A percentile compares a stretch with the other conserved stretches of the same genome.
phyloP scores from a whole-genome alignment of 441 rosid genomes.

The Corymbia citriodora region DNA sequence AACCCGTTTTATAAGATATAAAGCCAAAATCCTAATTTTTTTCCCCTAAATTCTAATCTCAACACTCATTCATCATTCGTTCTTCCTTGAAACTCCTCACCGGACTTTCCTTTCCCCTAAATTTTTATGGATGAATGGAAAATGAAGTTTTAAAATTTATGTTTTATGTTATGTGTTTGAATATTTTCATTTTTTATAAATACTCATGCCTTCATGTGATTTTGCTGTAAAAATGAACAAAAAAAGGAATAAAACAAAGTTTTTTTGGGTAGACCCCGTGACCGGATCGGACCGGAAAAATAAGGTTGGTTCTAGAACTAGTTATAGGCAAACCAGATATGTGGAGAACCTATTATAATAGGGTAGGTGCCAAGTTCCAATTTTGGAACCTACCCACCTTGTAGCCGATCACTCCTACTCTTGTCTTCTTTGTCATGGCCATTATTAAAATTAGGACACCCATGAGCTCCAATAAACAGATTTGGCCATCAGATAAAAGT shows the following conservation, averaged over 20 bases:
- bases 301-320: fast-evolving
- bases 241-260: too few species aligned
- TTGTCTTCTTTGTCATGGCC: too few species aligned
- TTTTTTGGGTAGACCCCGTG: neutral
- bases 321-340: too few species aligned
- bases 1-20: too few species aligned
- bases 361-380: neutral
- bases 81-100: fast-evolving
- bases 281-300: fast-evolving
- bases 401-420: neutral
- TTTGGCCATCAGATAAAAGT: neutral
- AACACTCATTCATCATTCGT: neutral
- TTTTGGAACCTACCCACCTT: neutral
- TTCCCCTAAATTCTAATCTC: neutral
- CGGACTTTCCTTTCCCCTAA: neutral
- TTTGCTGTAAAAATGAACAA: neutral
- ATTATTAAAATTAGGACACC: too few species aligned
- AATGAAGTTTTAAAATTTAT: too few species aligned
- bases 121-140: neutral
- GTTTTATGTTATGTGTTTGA: neutral
- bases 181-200: too few species aligned
- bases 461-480: too few species aligned
- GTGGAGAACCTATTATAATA: too few species aligned
- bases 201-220: too few species aligned
- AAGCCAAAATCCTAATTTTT: too few species aligned